These are phyloP conservation scores for Mucor piriformis DNA, from an alignment of 371 early-diverging fungal genomes.

Conservation along the genomic window DNA sequence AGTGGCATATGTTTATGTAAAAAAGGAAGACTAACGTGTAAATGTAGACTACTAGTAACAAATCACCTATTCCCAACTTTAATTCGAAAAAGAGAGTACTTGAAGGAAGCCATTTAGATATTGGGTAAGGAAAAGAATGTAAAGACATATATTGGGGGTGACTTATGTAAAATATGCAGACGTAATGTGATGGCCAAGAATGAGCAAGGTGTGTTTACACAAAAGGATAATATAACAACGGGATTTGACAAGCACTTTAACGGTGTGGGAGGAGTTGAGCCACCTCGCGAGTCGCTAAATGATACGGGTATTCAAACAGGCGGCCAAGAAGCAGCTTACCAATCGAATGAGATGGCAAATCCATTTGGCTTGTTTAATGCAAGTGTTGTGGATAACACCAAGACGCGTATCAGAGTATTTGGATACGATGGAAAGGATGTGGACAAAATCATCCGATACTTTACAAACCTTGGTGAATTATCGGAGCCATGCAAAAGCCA, in stretches of 20 bases:
- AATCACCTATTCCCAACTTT: background rate
- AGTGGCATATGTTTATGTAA: no score
- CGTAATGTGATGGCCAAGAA: conserved; percentile 8
- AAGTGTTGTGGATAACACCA: background rate
- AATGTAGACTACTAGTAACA: background rate
- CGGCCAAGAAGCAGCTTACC: no score
- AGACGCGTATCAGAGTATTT: conserved; percentile 33
- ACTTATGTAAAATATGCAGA: background rate
- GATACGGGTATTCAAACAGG: background rate
- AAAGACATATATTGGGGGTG: background rate
- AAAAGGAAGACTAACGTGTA: no score
- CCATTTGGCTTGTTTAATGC: no score
- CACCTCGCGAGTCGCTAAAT: background rate
- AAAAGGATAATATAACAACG: background rate
- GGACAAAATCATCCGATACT: conserved; percentile 25
- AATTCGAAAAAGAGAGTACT: conserved; percentile 2
- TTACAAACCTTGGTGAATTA: conserved; percentile 36
- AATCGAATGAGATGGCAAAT: no score
- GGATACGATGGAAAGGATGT: conserved; percentile 36
- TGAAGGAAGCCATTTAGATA: background rate
- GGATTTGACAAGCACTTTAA: conserved; percentile 10
- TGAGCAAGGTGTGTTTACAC: conserved; percentile 5
- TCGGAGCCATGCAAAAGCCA: conserved; percentile 27
- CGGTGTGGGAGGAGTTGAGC: background rate
- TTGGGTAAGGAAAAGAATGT: background rate